Percentiles rank a stretch among this genome's conserved stretches.
phyloP scores from a whole-genome alignment of 805 yeast genomes.

The Kodamaea leandrae region DNA sequence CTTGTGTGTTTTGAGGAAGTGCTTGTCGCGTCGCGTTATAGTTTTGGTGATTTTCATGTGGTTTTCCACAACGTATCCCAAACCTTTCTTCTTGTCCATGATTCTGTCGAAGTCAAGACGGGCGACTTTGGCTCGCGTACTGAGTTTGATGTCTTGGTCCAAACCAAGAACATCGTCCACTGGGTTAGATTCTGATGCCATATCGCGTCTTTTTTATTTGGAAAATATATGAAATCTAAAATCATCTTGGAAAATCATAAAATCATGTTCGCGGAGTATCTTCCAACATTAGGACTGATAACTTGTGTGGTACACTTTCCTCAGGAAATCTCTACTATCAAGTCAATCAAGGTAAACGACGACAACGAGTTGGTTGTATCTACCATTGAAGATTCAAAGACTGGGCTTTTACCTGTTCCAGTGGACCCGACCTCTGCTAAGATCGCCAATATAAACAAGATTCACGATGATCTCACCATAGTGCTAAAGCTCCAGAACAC shows the following conservation, averaged over 20 bases:
- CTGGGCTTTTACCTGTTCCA: background rate
- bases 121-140: constrained; percentile 33
- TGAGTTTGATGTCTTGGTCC: constrained; percentile 35
- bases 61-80: constrained; percentile 32
- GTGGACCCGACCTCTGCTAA: constrained; percentile 2
- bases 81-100: constrained; percentile 33
- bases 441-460: constrained; percentile 6
- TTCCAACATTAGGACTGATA: constrained; percentile 9
- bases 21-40: constrained; percentile 28
- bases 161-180: constrained; percentile 30
- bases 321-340: constrained; percentile 2
- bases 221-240: too few relatives aligned
- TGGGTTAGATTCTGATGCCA: background rate
- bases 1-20: constrained; percentile 14
- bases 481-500: constrained; percentile 4
- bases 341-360: background rate
- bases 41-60: constrained; percentile 25
- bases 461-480: constrained; percentile 4
- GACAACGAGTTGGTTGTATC: constrained; percentile 3
- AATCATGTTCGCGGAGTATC: constrained; percentile 8
- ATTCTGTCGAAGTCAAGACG: constrained; percentile 39
- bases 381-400: too few relatives aligned
- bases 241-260: too few relatives aligned
- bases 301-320: constrained; percentile 7
- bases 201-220: too few relatives aligned